Evolutionary conservation across 2,329 filamentous ascomycete species (phyloP).

Genomic region (Elsinoe batatas): DNA sequence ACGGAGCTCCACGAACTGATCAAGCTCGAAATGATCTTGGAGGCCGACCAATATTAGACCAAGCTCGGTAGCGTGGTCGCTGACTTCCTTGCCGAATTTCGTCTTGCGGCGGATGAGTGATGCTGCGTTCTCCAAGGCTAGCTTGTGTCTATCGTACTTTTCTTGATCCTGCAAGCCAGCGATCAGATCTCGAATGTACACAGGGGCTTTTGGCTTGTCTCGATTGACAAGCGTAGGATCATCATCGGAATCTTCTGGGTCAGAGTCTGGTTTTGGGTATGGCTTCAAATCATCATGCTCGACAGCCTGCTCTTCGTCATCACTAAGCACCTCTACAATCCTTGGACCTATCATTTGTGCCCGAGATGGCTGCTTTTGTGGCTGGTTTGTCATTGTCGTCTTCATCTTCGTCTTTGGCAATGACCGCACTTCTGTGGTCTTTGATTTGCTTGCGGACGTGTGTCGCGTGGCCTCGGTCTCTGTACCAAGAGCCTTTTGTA

Average conservation of each 20-base stretch:
- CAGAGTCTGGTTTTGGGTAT: conserved; percentile 79
- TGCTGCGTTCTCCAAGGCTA: conserved; percentile 69
- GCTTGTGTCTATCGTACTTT: conserved; percentile 71
- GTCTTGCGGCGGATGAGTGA: conserved; percentile 78
- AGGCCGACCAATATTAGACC: conserved; percentile 67
- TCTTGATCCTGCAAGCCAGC: conserved; percentile 69
- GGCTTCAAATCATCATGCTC: conserved; percentile 43
- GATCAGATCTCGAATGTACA: conserved; percentile 84
- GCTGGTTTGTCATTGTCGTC: background rate
- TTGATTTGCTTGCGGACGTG: background rate
- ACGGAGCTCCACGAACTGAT: conserved; percentile 63
- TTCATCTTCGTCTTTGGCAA: background rate
- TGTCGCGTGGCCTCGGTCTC: background rate
- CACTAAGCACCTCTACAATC: conserved; percentile 26
- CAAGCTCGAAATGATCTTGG: conserved; percentile 75
- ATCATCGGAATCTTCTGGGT: conserved; percentile 84
- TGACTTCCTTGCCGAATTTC: conserved; percentile 78
- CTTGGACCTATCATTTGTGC: conserved; percentile 25
- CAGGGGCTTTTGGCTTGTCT: conserved; percentile 72
- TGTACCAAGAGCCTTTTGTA: conserved; percentile 25
- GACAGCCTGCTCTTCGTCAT: conserved; percentile 47
- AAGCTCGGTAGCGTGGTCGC: conserved; percentile 72
- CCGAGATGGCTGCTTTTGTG: conserved; percentile 16
- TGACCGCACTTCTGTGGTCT: background rate
- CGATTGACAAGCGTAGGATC: conserved; percentile 79